Evolutionary conservation across 441 rosid genomes (phyloP).

Genomic region (Mallotus japonicus): DNA sequence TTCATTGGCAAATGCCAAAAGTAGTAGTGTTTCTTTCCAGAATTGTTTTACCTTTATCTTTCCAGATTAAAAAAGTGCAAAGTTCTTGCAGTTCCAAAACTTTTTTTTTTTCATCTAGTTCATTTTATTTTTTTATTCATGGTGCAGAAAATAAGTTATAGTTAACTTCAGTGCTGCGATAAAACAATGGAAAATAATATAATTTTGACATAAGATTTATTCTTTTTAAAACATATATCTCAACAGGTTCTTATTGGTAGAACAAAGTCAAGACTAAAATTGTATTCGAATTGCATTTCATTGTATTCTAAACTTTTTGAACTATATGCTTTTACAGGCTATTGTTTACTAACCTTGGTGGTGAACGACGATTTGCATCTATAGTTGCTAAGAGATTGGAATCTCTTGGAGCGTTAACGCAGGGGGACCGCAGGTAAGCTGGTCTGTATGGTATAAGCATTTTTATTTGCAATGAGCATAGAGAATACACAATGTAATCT

Average conservation of each 20-base stretch:
- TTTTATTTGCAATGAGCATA: too few species aligned
- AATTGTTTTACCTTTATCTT: background rate
- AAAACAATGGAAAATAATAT: background rate
- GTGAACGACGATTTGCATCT: slow-evolving; percentile 99
- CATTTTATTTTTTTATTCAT: background rate
- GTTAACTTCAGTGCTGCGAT: background rate
- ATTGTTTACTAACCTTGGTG: slow-evolving; percentile 92
- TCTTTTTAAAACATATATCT: too few species aligned
- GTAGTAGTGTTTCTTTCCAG: background rate
- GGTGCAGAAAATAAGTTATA: background rate
- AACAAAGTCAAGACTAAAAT: background rate
- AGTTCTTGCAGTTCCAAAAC: background rate
- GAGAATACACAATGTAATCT: background rate
- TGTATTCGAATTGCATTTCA: background rate
- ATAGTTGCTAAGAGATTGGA: slow-evolving; percentile 97
- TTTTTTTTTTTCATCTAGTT: background rate
- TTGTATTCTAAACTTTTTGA: background rate
- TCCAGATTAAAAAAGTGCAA: background rate
- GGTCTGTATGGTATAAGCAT: background rate
- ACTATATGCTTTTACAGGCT: slow-evolving; percentile 46
- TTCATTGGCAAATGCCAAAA: background rate
- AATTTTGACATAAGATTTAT: background rate
- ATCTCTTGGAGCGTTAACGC: slow-evolving; percentile 97
- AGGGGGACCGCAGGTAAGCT: slow-evolving; percentile 94
- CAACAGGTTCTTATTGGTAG: too few species aligned